These are phyloP conservation scores for Smithsoniella earleae DNA, from an alignment of 163 green algal species.

Conservation along the genomic window DNA sequence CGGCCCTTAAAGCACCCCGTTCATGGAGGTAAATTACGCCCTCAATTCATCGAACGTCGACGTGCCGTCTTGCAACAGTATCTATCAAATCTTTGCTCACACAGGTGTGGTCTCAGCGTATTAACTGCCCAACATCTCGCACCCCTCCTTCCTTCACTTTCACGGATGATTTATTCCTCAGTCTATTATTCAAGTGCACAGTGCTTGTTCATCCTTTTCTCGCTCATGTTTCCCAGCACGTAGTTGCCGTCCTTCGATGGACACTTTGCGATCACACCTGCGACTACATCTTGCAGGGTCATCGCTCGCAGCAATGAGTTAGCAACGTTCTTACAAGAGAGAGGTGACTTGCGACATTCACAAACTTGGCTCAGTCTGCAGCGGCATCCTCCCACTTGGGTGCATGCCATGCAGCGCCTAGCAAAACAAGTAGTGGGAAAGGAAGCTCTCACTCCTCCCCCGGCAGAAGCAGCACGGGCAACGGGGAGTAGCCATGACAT, in stretches of 20 bases:
- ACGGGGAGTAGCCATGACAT: slow-evolving; percentile 18
- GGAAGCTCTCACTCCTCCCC: not conserved
- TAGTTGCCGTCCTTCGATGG: too few species aligned
- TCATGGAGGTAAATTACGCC: not conserved
- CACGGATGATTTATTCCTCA: too few species aligned
- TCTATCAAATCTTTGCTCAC: not conserved
- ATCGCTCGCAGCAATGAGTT: slow-evolving; percentile 20
- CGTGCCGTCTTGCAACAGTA: slow-evolving; percentile 4
- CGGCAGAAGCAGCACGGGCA: not conserved
- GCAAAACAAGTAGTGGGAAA: slow-evolving; percentile 11
- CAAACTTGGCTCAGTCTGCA: not conserved
- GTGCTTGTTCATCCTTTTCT: too few species aligned
- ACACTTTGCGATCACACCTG: slow-evolving; percentile 1
- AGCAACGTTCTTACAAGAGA: not conserved
- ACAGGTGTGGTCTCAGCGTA: not conserved
- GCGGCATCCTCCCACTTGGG: not conserved
- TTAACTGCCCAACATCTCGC: not conserved
- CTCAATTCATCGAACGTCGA: slow-evolving; percentile 6
- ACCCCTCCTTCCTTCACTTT: too few species aligned
- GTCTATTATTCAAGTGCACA: too few species aligned
- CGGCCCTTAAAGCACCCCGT: slow-evolving; percentile 9
- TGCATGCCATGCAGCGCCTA: slow-evolving; percentile 9
- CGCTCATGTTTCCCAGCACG: too few species aligned
- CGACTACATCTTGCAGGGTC: slow-evolving; percentile 3
- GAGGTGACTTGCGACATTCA: not conserved